Evolutionary conservation across 108 stramenopile genomes (phyloP), one percentile per base, ranked within the genome.

Genomic region (Skeletonema potamos): DNA sequence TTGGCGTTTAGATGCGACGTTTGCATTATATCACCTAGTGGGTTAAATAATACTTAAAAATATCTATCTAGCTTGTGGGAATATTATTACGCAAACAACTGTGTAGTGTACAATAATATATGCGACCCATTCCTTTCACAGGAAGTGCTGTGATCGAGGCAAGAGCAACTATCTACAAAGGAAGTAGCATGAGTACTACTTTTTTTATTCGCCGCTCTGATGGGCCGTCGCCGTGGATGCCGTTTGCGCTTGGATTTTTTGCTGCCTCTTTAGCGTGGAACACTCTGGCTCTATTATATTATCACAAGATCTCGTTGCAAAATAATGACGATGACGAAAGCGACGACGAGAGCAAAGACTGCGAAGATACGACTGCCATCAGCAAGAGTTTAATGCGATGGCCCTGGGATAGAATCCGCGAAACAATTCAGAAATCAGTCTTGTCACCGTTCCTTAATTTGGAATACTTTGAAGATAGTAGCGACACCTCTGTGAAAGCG

Each of bases 391-490:
- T 56, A 41, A 39, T 41, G 17, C 77, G 70, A 22, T 79, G 77
- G 77, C 77, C 77, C 13, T 79, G 77, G 77, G 70, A 79, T 37
- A 72, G 62, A 54, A 27, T 79, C 0, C 70, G 70, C 26, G 63
- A 67, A 20, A 67, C 59, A 33, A 58, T 77, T 22, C 48, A 9
- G 22, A 51, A 51, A 22, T 51, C 48, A 24, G 22, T 66, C 22
- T 72, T 70, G 27, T 55, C 70, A 43, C 64, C 77, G 18, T 62
- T 71, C 20, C 70, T 62, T 20, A 62, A 62, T 58, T 29, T 60
- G 6, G 48, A 59, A 27, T 28, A 27, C 12, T 37, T 64, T 27
- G 27, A 36, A 20, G 57, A 70, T 26, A 41, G 22, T 26, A 41
- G 22, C 22, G n/a, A 26, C 39, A 60, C 55, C 57, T 22, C 57